Base-by-base conservation (phyloP, 1,139 yeast genomes). In the Geotrichum klebahnii region DNA sequence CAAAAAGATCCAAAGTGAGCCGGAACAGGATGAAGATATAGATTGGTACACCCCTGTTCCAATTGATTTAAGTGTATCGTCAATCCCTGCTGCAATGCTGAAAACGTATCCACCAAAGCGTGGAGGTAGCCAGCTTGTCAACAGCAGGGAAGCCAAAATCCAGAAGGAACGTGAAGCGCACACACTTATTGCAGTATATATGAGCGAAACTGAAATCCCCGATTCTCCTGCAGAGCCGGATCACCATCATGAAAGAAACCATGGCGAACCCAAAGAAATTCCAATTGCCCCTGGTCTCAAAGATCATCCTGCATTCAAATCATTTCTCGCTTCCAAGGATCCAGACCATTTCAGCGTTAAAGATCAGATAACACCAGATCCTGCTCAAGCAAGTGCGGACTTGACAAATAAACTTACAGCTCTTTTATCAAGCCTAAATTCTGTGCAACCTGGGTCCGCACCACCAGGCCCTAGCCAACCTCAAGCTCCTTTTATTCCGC, bases 31-130 rank as follows among this genome's bases (percentile, higher is more conserved):
- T 24, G 62, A 62, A 24, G 63, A 61, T 31, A 51, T 57, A 24
- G 63, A 54, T 22, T 68, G 71, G 71, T 55, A 57, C 23, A 52
- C 51, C n/a, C 72, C 72, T 5, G 39, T 35, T 1, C 51, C 46
- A 5, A 51, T 68, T 22, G 62, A 65, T 42, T 62, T 65, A 46
- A 17, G 2, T 40, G 42, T 12, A 41, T 49, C 45, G 10, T 40
- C 20, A 16, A 55, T 41, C 44, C 37, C 50, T 14, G 20, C 37
- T 35, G 55, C 46, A 22, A 53, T 44, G 50, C 48, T 42, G 6
- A 57, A 57, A 22, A 56, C 57, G 10, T 57, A 60, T 45, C 52
- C 66, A 22, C 45, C 56, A 10, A 57, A 59, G 20, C 57, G 67
- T 14, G 71, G 68, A n/a, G 72, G 72, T 1, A 46, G 44, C 1